Evolutionary conservation across 305 asterid species (phyloP).

Genomic region (Fraxinus latifolia): DNA sequence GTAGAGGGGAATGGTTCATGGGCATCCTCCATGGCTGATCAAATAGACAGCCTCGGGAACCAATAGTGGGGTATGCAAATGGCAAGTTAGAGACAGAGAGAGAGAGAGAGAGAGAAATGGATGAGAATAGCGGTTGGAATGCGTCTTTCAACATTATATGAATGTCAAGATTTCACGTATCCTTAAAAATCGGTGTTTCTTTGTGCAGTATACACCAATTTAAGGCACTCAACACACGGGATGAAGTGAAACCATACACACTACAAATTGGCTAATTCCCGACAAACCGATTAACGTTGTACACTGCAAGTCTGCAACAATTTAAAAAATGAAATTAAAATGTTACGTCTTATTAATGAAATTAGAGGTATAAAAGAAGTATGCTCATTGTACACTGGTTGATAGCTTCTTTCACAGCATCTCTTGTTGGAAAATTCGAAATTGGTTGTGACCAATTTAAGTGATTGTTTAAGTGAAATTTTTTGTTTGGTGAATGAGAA

Average conservation of each 20-base stretch:
- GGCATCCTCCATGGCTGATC: constrained; percentile 59
- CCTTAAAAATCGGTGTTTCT: not conserved
- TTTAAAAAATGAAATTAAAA: not conserved
- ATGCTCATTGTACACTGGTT: too few species aligned
- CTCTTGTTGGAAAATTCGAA: too few species aligned
- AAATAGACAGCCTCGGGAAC: constrained; percentile 50
- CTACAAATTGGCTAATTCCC: not conserved
- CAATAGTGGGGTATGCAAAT: constrained; percentile 30
- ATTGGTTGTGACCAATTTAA: too few species aligned
- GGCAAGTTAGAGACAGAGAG: constrained; percentile 22
- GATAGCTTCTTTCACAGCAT: too few species aligned
- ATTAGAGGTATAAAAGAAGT: too few species aligned
- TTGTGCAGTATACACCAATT: not conserved
- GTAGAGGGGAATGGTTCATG: constrained; percentile 40
- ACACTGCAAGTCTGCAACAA: not conserved
- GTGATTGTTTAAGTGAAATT: too few species aligned
- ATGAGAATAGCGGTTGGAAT: constrained; percentile 41
- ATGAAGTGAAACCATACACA: not conserved
- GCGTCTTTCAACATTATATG: constrained; percentile 33
- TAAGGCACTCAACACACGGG: constrained; percentile 3
- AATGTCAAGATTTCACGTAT: constrained; percentile 2
- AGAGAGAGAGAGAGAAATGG: constrained; percentile 30
- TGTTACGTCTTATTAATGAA: too few species aligned
- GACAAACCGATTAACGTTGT: not conserved
- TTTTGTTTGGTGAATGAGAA: too few species aligned